Evolutionary conservation across 768 basidiomycete genomes (phyloP), one percentile per base, ranked within the genome.

Genomic region (Podaxis rugospora): DNA sequence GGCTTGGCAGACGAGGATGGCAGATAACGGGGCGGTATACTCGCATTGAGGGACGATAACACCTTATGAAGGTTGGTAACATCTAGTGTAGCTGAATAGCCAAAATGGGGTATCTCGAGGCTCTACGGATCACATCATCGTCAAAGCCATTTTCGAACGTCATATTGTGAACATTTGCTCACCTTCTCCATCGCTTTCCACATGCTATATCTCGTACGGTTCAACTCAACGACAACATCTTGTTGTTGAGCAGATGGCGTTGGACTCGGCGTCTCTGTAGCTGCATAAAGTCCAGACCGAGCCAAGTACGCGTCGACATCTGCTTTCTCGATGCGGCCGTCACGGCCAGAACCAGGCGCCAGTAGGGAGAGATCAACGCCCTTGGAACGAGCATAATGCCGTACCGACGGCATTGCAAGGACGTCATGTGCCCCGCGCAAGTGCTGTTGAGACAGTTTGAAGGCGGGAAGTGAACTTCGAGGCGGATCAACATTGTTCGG

Each of bases 181-280:
- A 87, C 91, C 83, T 90, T 91, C 9, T 79, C 83, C 93, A 95
- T 95, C 2, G 91, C 89, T 66, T 90, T 91, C 87, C 86, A 95
- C 93, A 95, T 95, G 9, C 85, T 86, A 68, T 86, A 83, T 57
- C 93, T 78, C 13, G 90, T 92, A 64, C 91, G 77, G 4, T 86
- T 87, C 25, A 95, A 78, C 55, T 91, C 90, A 2, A 93, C 82
- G 2, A 88, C 75, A 9, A 80, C 73, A 60, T 91, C 89, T 42
- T 79, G 65, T 18, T 61, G 62, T 13, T 65, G 62, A 21, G 62
- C 55, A 32, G 36, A 9, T 16, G 56, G 46, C 10, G 70, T 59
- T 25, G 68, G 55, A 1, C 52, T 58, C 2, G 68, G 52, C 18
- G 66, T 11, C 16, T 37, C 54, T 16, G 55, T 35, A 18, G 68